Conservation (phyloP, 2,329 filamentous ascomycete genomes). For the Helminthosporium solani region DNA sequence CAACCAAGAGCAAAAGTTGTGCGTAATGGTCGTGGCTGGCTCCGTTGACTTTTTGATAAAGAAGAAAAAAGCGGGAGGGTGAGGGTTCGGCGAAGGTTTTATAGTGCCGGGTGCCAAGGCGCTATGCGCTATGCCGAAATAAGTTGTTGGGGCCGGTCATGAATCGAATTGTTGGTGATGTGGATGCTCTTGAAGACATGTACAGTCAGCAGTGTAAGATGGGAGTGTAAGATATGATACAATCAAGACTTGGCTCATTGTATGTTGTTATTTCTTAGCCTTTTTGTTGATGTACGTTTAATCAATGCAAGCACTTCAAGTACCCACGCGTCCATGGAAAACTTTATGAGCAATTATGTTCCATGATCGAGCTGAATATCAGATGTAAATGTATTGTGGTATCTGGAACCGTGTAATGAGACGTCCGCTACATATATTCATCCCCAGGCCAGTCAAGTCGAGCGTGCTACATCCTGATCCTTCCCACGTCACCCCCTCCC, state of each 20-base stretch:
- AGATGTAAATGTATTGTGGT: background rate
- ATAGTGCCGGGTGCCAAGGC: conserved; percentile 12
- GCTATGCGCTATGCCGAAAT: too few relatives aligned
- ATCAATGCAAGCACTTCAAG: too few relatives aligned
- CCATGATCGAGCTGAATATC: background rate
- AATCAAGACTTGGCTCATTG: too few relatives aligned
- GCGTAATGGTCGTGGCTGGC: conserved; percentile 68
- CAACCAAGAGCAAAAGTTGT: conserved; percentile 62
- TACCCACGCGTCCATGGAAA: background rate
- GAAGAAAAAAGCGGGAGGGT: conserved; percentile 46
- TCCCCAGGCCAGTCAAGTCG: background rate
- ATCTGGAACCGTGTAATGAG: background rate
- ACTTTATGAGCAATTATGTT: background rate
- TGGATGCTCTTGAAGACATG: too few relatives aligned
- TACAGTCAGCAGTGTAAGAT: too few relatives aligned
- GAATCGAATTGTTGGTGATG: too few relatives aligned
- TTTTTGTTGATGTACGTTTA: too few relatives aligned
- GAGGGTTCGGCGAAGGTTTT: conserved; percentile 24
- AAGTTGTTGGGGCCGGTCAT: too few relatives aligned
- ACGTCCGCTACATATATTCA: background rate
- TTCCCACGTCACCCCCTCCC: background rate
- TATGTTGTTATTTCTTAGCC: too few relatives aligned
- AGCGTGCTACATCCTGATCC: background rate
- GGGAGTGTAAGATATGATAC: too few relatives aligned
- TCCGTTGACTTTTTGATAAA: conserved; percentile 62